A percentile compares a stretch with the other conserved stretches of the same genome.
Evolutionary conservation across 495 filamentous ascomycete genomes (phyloP).

Genomic region (Entonaema liquescens): DNA sequence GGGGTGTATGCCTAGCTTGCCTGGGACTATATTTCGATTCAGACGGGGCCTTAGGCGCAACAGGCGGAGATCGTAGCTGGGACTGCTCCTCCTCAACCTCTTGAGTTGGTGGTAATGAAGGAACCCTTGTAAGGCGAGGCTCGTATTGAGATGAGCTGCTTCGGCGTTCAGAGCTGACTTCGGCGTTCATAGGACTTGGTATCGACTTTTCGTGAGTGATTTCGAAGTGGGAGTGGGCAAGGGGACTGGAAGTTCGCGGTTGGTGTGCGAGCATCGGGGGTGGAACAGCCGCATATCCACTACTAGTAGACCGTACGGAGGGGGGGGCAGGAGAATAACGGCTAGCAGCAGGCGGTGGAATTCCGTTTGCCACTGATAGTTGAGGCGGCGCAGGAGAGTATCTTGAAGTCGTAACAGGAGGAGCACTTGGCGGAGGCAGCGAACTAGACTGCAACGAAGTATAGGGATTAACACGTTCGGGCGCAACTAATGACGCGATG

Average conservation of each 20-base stretch:
- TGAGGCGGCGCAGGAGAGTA: constrained; percentile 70
- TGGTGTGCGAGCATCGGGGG: constrained; percentile 72
- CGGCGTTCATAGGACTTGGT: constrained; percentile 43
- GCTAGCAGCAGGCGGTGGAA: constrained; percentile 53
- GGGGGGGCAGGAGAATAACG: constrained; percentile 65
- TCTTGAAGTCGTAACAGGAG: constrained; percentile 50
- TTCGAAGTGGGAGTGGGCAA: constrained; percentile 77
- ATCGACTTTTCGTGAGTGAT: constrained; percentile 55
- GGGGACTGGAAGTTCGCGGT: constrained; percentile 84
- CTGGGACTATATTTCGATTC: constrained; percentile 47
- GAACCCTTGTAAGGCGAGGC: constrained; percentile 52
- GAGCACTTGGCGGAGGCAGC: constrained; percentile 51
- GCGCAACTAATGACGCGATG: constrained; percentile 56
- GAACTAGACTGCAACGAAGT: constrained; percentile 55
- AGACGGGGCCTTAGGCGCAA: constrained; percentile 34
- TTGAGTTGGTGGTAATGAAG: constrained; percentile 61
- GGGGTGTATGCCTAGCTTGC: constrained; percentile 52
- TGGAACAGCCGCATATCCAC: constrained; percentile 52
- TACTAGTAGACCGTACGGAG: constrained; percentile 46
- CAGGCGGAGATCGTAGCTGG: constrained; percentile 38
- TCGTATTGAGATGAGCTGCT: constrained; percentile 59
- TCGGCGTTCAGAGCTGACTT: constrained; percentile 50
- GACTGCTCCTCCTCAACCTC: constrained; percentile 63
- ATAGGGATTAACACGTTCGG: constrained; percentile 72
- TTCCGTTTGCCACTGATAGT: constrained; percentile 47